phyloP scores from a whole-genome alignment of 2,329 filamentous ascomycete genomes.

The Neofusicoccum sp. region DNA sequence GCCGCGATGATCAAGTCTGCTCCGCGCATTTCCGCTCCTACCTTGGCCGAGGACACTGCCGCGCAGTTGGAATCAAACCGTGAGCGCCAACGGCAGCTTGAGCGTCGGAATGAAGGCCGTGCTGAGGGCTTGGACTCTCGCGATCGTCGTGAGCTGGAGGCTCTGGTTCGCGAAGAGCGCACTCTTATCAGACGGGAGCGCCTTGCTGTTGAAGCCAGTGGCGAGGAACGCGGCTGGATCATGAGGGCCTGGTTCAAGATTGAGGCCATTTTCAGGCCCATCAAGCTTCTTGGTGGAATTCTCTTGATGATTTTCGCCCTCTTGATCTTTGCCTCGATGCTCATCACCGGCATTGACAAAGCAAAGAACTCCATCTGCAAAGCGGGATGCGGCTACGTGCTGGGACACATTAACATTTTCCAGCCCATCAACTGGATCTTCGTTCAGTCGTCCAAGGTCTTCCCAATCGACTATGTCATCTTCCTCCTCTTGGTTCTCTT shows the following conservation, averaged over 20 bases:
- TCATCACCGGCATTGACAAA: slow-evolving; percentile 95
- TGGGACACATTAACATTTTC: slow-evolving; percentile 86
- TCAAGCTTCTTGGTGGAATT: slow-evolving; percentile 86
- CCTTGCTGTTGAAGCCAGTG: slow-evolving; percentile 78
- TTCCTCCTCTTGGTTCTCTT: slow-evolving; percentile 83
- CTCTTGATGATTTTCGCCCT: slow-evolving; percentile 74
- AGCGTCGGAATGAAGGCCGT: slow-evolving; percentile 79
- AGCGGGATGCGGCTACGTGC: slow-evolving; percentile 85
- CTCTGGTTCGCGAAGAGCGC: slow-evolving; percentile 84
- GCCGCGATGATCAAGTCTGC: slow-evolving; percentile 91
- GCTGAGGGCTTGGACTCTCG: slow-evolving; percentile 76
- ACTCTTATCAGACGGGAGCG: slow-evolving; percentile 88
- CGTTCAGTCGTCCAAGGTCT: slow-evolving; percentile 76
- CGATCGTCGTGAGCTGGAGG: slow-evolving; percentile 85
- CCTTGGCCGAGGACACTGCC: slow-evolving; percentile 74
- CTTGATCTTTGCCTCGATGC: slow-evolving; percentile 85
- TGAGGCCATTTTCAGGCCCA: slow-evolving; percentile 79
- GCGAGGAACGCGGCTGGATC: slow-evolving; percentile 74
- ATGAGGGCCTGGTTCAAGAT: slow-evolving; percentile 78
- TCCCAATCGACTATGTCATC: slow-evolving; percentile 89
- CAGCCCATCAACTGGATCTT: slow-evolving; percentile 93
- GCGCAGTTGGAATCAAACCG: slow-evolving; percentile 84
- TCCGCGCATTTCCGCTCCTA: slow-evolving; percentile 80
- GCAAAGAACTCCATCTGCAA: slow-evolving; percentile 94
- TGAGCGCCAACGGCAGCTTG: slow-evolving; percentile 88